These are phyloP conservation scores for Vickermania spadyakhi DNA, from an alignment of 208 protist species.

Conservation along the genomic window DNA sequence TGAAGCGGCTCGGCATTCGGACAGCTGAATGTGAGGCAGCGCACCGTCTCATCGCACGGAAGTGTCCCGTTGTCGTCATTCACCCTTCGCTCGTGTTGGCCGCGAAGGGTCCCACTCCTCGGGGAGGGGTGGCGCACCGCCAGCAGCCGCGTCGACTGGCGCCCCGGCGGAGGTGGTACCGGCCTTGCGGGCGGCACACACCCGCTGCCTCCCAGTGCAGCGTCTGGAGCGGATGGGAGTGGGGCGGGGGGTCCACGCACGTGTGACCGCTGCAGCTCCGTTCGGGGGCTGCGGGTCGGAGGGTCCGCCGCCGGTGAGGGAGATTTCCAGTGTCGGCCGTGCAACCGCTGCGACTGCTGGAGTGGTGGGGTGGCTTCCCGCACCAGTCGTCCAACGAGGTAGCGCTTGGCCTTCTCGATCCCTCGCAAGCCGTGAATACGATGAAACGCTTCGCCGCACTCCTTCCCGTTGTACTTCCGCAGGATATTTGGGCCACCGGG, in stretches of 20 bases:
- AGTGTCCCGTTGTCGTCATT: background rate
- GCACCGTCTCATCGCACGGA: background rate
- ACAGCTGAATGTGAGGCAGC: background rate
- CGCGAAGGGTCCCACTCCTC: background rate
- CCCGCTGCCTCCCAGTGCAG: background rate
- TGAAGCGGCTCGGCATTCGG: background rate
- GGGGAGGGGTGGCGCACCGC: conserved; percentile 3
- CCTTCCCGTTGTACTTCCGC: conserved; percentile 36
- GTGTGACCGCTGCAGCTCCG: background rate
- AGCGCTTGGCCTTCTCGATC: conserved; percentile 19
- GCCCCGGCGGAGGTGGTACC: background rate
- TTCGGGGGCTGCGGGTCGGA: background rate
- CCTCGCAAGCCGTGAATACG: conserved; percentile 52
- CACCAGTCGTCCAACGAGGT: conserved; percentile 23
- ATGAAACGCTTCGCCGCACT: conserved; percentile 57
- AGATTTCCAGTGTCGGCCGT: background rate
- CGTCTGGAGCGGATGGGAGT: background rate
- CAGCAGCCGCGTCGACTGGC: conserved; percentile 3
- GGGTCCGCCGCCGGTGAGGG: background rate
- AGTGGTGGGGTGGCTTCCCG: background rate
- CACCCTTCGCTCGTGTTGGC: background rate
- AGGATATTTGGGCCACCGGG: conserved; percentile 36
- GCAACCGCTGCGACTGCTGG: background rate
- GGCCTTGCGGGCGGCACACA: background rate
- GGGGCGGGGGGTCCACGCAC: no score